Base-by-base conservation (phyloP, 2,329 filamentous ascomycete genomes). In the Colletotrichum musicola region DNA sequence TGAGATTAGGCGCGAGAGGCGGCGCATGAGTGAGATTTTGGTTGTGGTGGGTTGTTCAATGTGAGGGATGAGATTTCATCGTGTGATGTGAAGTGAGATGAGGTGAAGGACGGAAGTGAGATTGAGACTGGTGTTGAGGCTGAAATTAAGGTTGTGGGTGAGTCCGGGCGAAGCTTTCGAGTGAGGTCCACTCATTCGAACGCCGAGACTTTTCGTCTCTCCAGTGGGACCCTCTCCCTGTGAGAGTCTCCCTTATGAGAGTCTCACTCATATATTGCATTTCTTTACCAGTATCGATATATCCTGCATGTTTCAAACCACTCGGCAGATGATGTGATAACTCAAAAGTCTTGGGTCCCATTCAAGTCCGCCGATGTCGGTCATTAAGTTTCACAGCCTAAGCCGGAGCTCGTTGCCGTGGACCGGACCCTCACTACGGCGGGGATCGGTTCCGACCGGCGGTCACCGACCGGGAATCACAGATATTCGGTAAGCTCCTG, bases 111-210 rank as follows among this genome's bases (percentile, higher is more conserved):
- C 38, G n/a, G 40, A 57, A 27, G 1, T 46, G 40, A 57, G 40
- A 16, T 38, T 44, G 7, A 9, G n/a, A 3, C 4, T 20, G n/a
- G 40, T 27, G 38, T 4, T 46, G 40, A 57, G 54, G 40, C 54
- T 42, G 18, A 46, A 44, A 42, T 22, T 44, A 35, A 18, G 55
- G 25, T 60, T 56, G 47, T 44, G 47, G 6, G 16, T 61, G 42
- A 64, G 53, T 14, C 5, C 30, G 16, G 49, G 25, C 14, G 49
- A 55, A 42, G 51, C n/a, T 57, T 62, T 57, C 22, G 25, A 25
- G 5, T 57, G 62, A 60, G 55, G 60, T 60, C 44, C 62, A 54
- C 62, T 38, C 22, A 35, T 35, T 35, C 30, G 30, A 7, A 10
- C 30, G 30, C 30, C 30, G 30, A 35, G 30, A 35, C 30, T 35